Evolutionary conservation across 306 rosid species (phyloP).

Genomic region (Crotalaria pallida): DNA sequence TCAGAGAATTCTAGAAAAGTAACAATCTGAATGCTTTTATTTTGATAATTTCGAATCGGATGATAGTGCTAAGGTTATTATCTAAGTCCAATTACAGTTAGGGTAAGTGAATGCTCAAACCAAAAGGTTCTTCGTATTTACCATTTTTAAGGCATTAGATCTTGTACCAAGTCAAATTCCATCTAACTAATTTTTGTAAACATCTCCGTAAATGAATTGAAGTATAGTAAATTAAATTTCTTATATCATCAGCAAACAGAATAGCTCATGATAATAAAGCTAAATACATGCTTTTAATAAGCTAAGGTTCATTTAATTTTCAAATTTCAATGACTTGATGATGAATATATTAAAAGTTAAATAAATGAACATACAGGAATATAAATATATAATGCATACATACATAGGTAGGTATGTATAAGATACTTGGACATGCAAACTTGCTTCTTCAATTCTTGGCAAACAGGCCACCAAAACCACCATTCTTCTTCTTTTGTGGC

Average conservation of each 20-base stretch:
- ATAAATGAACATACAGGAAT: constrained; percentile 24
- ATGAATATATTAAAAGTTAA: constrained; percentile 21
- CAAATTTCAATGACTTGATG: too few relatives aligned
- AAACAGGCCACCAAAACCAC: constrained; percentile 69
- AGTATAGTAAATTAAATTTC: too few relatives aligned
- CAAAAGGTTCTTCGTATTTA: too few relatives aligned
- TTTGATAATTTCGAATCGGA: not conserved
- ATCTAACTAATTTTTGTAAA: too few relatives aligned
- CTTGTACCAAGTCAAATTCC: not conserved
- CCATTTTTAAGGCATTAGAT: not conserved
- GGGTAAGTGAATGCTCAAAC: too few relatives aligned
- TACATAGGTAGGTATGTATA: too few relatives aligned
- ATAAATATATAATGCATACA: constrained; percentile 1
- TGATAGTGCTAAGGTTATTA: not conserved
- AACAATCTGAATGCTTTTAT: not conserved
- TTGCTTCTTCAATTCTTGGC: constrained; percentile 41
- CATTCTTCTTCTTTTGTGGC: constrained; percentile 68
- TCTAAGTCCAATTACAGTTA: not conserved
- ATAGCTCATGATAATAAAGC: not conserved
- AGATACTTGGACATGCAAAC: not conserved
- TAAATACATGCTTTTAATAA: not conserved
- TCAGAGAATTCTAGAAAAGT: not conserved
- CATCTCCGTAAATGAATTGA: too few relatives aligned
- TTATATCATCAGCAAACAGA: too few relatives aligned
- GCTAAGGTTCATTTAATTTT: not conserved